Percentiles rank a stretch among this genome's conserved stretches.
These are phyloP conservation scores for Mucor mucedo DNA, from an alignment of 371 early-diverging fungal species.

Conservation along the genomic window DNA sequence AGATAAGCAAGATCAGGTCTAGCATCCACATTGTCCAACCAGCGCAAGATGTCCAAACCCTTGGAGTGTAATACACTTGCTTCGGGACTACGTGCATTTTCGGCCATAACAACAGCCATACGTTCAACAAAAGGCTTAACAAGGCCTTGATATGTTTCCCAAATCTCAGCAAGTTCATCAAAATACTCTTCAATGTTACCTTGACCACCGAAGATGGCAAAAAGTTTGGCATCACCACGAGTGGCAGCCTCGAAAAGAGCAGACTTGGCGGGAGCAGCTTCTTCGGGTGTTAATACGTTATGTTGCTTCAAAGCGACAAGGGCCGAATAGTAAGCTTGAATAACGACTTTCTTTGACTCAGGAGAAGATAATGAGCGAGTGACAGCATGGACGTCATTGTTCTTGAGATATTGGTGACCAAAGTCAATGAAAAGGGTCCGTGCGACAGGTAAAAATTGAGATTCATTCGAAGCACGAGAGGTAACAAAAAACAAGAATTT, in stretches of 20 bases:
- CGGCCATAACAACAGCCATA: slow-evolving; percentile 76
- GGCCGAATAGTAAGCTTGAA: slow-evolving; percentile 86
- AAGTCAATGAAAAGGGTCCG: slow-evolving; percentile 82
- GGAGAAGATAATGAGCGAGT: slow-evolving; percentile 57
- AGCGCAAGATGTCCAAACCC: slow-evolving; percentile 85
- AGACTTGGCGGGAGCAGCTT: slow-evolving; percentile 58
- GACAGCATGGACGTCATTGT: slow-evolving; percentile 88
- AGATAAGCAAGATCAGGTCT: slow-evolving; percentile 86
- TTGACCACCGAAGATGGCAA: slow-evolving; percentile 96
- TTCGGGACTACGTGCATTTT: slow-evolving; percentile 72
- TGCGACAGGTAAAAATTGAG: slow-evolving; percentile 75
- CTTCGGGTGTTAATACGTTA: slow-evolving; percentile 45
- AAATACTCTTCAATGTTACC: slow-evolving; percentile 96
- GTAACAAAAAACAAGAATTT: slow-evolving; percentile 77
- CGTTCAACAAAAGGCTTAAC: slow-evolving; percentile 79
- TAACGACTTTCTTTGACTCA: slow-evolving; percentile 67
- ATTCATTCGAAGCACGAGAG: slow-evolving; percentile 60
- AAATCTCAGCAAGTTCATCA: slow-evolving; percentile 86
- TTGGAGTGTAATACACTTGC: slow-evolving; percentile 80
- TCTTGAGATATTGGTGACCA: slow-evolving; percentile 72
- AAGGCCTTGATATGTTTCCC: slow-evolving; percentile 82
- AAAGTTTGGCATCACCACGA: slow-evolving; percentile 70
- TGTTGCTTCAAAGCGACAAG: slow-evolving; percentile 68
- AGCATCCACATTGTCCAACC: slow-evolving; percentile 87
- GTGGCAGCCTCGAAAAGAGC: slow-evolving; percentile 70